Percentiles rank a stretch among this genome's conserved stretches.
Evolutionary conservation across 2,329 filamentous ascomycete species (phyloP).

Genomic region (Cephalotrichum gorgonifer): DNA sequence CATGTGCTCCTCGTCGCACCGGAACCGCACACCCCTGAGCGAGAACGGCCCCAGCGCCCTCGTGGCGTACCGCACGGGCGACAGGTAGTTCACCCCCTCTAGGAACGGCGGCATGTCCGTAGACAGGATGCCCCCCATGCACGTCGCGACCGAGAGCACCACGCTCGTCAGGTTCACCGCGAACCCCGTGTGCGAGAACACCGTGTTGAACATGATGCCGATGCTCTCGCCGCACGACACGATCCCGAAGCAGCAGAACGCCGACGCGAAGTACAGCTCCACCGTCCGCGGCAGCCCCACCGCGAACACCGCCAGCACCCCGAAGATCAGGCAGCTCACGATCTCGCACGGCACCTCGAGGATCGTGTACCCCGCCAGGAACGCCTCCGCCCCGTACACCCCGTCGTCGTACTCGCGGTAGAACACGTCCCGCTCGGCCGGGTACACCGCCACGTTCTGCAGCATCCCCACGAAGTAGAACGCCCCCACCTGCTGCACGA

Average conservation of each 20-base stretch:
- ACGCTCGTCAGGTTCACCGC: constrained; percentile 64
- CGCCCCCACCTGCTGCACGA: constrained; percentile 60
- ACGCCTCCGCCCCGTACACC: constrained; percentile 61
- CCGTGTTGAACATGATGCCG: constrained; percentile 71
- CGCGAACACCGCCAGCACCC: constrained; percentile 52
- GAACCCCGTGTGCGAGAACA: constrained; percentile 65
- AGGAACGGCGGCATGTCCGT: constrained; percentile 59
- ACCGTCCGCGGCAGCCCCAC: constrained; percentile 53
- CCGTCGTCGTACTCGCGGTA: constrained; percentile 67
- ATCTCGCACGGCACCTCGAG: constrained; percentile 66
- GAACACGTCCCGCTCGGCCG: constrained; percentile 62
- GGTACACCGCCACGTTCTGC: constrained; percentile 68
- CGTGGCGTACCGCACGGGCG: constrained; percentile 59
- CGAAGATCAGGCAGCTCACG: constrained; percentile 53
- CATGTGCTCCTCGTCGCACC: constrained; percentile 50
- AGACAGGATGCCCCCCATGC: constrained; percentile 62
- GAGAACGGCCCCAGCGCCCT: constrained; percentile 58
- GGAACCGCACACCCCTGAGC: constrained; percentile 49
- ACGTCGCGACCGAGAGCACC: constrained; percentile 58
- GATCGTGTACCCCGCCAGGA: constrained; percentile 59
- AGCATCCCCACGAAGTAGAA: constrained; percentile 71
- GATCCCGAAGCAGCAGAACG: constrained; percentile 62
- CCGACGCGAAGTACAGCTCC: constrained; percentile 55
- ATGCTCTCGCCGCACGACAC: constrained; percentile 66
- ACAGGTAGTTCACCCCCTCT: constrained; percentile 59